Base-by-base conservation (phyloP, 192 early-diverging fungal genomes). In the Dissophora ornata region DNA sequence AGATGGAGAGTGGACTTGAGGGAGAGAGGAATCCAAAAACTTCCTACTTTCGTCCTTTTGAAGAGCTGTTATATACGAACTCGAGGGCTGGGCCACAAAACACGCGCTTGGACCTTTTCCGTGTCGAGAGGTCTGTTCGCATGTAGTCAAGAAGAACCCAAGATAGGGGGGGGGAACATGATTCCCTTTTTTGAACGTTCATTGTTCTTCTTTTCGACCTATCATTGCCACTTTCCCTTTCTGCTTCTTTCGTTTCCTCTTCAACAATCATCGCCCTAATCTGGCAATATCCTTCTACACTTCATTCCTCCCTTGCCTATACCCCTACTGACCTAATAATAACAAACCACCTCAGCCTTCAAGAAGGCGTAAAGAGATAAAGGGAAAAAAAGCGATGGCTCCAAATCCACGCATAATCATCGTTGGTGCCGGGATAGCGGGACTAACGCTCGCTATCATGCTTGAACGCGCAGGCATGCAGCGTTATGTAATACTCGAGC, bases 121-220 rank as follows among this genome's bases (percentile, higher is more conserved):
- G 16, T 60, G 21, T 60, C 16, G 47, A n/a, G n/a, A n/a, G n/a
- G n/a, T n/a, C n/a, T n/a, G n/a, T n/a, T 4, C 24, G 24, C 24
- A 18, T 12, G 15, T 26, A 4, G 1, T 49, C 36, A 49, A 62
- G 24, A 40, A 48, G 30, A 53, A n/a, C n/a, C n/a, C n/a, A n/a
- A n/a, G n/a, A n/a, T n/a, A n/a, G n/a, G n/a, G n/a, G n/a, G n/a
- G n/a, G n/a, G n/a, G n/a, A 21, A 24, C 1, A 16, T 9, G 62
- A 57, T 49, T 67, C 19, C 67, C 67, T 61, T 54, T 69, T 69
- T 61, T 45, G 67, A 18, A 13, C 50, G 50, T 54, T 69, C 67
- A 53, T 69, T 69, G 67, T 69, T 53, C 56, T n/a, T 16, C 21
- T 28, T n/a, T 18, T 38, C 28, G 8, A 15, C 47, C 19, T 53